Base-by-base conservation (phyloP, 306 rosid species). In the Urtica urens region DNA sequence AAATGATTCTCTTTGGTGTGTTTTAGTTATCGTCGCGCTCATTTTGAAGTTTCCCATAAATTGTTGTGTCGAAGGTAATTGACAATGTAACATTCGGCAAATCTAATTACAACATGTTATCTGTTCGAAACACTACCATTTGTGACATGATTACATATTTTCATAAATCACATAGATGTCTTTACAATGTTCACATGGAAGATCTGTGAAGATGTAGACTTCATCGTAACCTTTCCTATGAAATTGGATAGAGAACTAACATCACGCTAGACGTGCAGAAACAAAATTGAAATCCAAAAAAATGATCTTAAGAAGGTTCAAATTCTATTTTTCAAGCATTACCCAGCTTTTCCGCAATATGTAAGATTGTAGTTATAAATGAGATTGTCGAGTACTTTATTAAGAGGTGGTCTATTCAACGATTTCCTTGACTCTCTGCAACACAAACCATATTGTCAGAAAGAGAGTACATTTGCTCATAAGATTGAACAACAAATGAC, bases 391-490 rank as follows among this genome's bases (percentile, higher is more conserved):
- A 60, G 73, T 31, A 88, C 61, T 31, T 72, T 71, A 55, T 56
- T 72, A 24, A 72, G 55, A 49, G 59, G 47, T n/a, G 93, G 95
- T 67, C 84, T 81, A 67, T 67, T 84, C 13, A 41, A 37, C 38
- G 95, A 84, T 72, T 84, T 88, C 69, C 97, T 84, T 14, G 95
- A 93, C 69, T 84, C 97, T 46, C 97, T 88, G 78, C 51, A 40
- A 17, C 55, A 61, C 28, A 70, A 15, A 64, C n/a, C n/a, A n/a
- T n/a, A n/a, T n/a, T n/a, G n/a, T n/a, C n/a, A n/a, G n/a, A n/a
- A n/a, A n/a, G n/a, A n/a, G n/a, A n/a, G n/a, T n/a, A n/a, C n/a
- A n/a, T n/a, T n/a, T n/a, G n/a, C n/a, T n/a, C n/a, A n/a, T n/a
- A n/a, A n/a, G n/a, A n/a, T n/a, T n/a, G n/a, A n/a, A n/a, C n/a